phyloP scores from a whole-genome alignment of 2,329 filamentous ascomycete genomes.

The Ceratocystis papillata region DNA sequence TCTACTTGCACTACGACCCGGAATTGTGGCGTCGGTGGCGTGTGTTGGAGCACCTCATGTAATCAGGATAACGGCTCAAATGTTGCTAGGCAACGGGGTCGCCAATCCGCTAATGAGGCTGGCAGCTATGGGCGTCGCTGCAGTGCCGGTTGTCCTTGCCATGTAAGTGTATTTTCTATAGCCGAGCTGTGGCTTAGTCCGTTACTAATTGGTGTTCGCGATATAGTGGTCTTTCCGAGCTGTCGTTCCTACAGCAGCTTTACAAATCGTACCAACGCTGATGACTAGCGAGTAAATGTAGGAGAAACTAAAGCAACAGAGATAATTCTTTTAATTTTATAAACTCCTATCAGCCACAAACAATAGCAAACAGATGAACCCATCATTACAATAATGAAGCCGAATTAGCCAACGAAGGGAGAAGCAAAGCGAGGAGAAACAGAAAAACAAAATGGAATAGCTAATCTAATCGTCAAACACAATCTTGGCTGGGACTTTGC shows the following conservation, averaged over 20 bases:
- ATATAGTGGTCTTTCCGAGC: slow-evolving; percentile 15
- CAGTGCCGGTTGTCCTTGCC: slow-evolving; percentile 43
- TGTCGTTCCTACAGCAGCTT: slow-evolving; percentile 19
- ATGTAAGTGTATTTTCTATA: slow-evolving; percentile 44
- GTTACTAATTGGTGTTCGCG: slow-evolving; percentile 8
- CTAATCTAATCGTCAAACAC: slow-evolving; percentile 49
- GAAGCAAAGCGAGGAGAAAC: slow-evolving; percentile 12
- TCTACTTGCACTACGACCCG: slow-evolving; percentile 37
- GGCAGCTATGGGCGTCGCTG: slow-evolving; percentile 40
- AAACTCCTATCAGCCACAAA: slow-evolving; percentile 8
- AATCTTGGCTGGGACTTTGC: slow-evolving; percentile 80
- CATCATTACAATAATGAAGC: slow-evolving; percentile 8
- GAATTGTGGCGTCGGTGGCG: slow-evolving; percentile 35
- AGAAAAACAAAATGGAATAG: slow-evolving; percentile 8
- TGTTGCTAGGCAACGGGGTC: slow-evolving; percentile 7
- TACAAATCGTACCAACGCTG: background rate
- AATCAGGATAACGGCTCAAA: slow-evolving; percentile 29
- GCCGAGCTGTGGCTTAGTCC: slow-evolving; percentile 17
- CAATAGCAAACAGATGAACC: slow-evolving; percentile 12
- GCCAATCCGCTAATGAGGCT: slow-evolving; percentile 29
- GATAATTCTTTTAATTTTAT: slow-evolving; percentile 17
- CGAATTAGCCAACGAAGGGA: slow-evolving; percentile 2
- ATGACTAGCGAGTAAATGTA: background rate
- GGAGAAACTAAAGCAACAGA: slow-evolving; percentile 1
- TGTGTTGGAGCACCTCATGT: slow-evolving; percentile 38